A percentile compares a stretch with the other conserved stretches of the same genome.
Evolutionary conservation across 768 basidiomycete genomes (phyloP).

Genomic region (Trametes cubensis): DNA sequence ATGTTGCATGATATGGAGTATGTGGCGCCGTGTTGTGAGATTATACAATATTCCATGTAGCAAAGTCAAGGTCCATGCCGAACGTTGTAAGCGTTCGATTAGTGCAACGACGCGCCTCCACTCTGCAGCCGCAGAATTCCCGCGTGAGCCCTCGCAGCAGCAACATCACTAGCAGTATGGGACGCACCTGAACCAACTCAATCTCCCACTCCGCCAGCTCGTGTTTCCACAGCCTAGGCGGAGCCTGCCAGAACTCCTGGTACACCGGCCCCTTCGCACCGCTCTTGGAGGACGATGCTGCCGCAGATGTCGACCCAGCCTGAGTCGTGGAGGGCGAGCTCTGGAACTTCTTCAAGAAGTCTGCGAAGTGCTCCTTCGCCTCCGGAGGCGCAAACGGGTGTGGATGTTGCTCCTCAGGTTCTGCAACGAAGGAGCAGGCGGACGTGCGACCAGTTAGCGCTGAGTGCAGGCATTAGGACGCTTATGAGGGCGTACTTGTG

Average conservation of each 20-base stretch:
- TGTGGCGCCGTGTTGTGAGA: neutral
- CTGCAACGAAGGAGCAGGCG: slow-evolving; percentile 17
- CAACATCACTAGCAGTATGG: no score
- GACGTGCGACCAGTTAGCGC: slow-evolving; percentile 3
- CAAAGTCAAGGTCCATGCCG: slow-evolving; percentile 9
- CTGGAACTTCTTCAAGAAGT: slow-evolving; percentile 34
- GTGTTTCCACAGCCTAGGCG: slow-evolving; percentile 29
- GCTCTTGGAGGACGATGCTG: slow-evolving; percentile 6
- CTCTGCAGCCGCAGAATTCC: slow-evolving; percentile 2
- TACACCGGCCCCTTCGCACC: slow-evolving; percentile 25
- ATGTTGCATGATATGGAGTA: neutral
- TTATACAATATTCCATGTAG: slow-evolving; percentile 3
- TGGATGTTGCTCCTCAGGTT: slow-evolving; percentile 33
- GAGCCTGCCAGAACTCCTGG: slow-evolving; percentile 36
- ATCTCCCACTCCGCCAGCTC: slow-evolving; percentile 35
- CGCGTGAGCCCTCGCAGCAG: neutral
- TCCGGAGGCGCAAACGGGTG: slow-evolving; percentile 35
- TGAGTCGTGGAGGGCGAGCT: slow-evolving; percentile 6
- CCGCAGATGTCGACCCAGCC: neutral
- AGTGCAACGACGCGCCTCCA: slow-evolving; percentile 20
- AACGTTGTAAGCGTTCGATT: slow-evolving; percentile 2
- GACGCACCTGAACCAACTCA: slow-evolving; percentile 32
- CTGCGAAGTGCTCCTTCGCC: slow-evolving; percentile 31
- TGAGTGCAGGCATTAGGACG: neutral
- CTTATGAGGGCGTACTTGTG: slow-evolving; percentile 23